These are phyloP conservation scores for Pichia sp. DNA, from an alignment of 1,139 yeast genomes.

Conservation along the genomic window DNA sequence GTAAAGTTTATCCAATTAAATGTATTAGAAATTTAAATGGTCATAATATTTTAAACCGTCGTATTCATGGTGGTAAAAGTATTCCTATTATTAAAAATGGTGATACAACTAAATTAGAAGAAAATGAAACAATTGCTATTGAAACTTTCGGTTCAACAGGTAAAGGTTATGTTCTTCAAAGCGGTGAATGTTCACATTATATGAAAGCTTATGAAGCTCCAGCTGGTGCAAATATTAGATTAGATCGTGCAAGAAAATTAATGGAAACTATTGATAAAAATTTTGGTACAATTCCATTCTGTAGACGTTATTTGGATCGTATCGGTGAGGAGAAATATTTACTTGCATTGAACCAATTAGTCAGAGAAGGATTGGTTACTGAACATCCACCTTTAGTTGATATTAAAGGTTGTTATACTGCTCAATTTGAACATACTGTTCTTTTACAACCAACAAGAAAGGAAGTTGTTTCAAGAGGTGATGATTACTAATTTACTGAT, in stretches of 20 bases:
- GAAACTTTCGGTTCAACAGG: conserved; percentile 98
- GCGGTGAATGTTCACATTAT: conserved; percentile 94
- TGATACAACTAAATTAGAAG: conserved; percentile 96
- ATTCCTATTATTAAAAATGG: conserved; percentile 94
- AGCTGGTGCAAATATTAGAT: conserved; percentile 43
- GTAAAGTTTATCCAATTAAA: conserved; percentile 77
- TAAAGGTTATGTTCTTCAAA: conserved; percentile 75
- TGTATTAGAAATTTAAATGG: conserved; percentile 91
- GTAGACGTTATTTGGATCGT: conserved; percentile 89
- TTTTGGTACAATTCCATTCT: conserved; percentile 94
- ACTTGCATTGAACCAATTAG: conserved; percentile 81
- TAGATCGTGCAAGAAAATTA: conserved; percentile 62
- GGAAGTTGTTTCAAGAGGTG: conserved; percentile 93
- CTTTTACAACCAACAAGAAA: conserved; percentile 84
- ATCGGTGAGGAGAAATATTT: conserved; percentile 88
- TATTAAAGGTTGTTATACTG: conserved; percentile 79
- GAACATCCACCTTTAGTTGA: conserved; percentile 98
- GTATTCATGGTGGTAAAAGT: conserved; percentile 89
- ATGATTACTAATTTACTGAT: conserved; percentile 53
- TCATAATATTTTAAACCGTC: conserved; percentile 78
- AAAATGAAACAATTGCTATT: conserved; percentile 95
- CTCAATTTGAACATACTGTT: conserved; percentile 93
- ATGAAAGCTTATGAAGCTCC: conserved; percentile 53
- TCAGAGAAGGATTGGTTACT: conserved; percentile 77
- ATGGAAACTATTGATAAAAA: conserved; percentile 63